phyloP scores from a whole-genome alignment of 352 stramenopile genomes.

The Pythium rishiriense region DNA sequence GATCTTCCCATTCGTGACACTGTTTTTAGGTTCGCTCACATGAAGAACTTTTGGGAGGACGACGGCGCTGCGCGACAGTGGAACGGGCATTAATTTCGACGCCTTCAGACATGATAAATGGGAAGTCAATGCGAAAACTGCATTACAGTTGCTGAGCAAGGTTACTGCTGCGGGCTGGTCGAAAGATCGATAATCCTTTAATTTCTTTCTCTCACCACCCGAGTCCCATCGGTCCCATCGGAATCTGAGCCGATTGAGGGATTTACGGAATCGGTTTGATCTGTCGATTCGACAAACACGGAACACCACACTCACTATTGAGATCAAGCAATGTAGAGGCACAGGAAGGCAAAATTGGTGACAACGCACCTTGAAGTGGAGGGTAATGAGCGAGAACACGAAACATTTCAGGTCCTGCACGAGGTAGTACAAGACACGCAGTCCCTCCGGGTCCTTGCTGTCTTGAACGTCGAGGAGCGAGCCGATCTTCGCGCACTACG shows the following conservation, averaged over 20 bases:
- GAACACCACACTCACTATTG: neutral
- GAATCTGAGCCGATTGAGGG: neutral
- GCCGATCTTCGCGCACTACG: constrained; percentile 94
- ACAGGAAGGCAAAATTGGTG: neutral
- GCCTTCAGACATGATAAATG: too few relatives aligned
- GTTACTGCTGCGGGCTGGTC: too few relatives aligned
- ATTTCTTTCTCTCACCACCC: too few relatives aligned
- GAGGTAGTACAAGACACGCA: constrained; percentile 96
- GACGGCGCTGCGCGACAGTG: neutral
- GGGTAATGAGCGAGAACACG: constrained; percentile 95
- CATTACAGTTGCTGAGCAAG: too few relatives aligned
- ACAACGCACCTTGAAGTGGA: constrained; percentile 97
- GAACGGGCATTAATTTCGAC: neutral
- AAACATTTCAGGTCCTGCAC: constrained; percentile 97
- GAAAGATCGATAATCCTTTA: too few relatives aligned
- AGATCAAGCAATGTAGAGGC: neutral
- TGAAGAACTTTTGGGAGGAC: too few relatives aligned
- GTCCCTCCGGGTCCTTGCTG: constrained; percentile 94
- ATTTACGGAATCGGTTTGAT: constrained; percentile 93
- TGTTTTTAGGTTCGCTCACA: too few relatives aligned
- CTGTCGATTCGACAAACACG: constrained; percentile 33
- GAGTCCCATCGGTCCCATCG: too few relatives aligned
- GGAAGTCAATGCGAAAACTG: too few relatives aligned
- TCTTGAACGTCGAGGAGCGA: constrained; percentile 94
- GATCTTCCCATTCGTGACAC: neutral